Percentiles rank a stretch among this genome's conserved stretches.
phyloP scores from a whole-genome alignment of 2,329 filamentous ascomycete species.

The Colletotrichum eleusines region DNA sequence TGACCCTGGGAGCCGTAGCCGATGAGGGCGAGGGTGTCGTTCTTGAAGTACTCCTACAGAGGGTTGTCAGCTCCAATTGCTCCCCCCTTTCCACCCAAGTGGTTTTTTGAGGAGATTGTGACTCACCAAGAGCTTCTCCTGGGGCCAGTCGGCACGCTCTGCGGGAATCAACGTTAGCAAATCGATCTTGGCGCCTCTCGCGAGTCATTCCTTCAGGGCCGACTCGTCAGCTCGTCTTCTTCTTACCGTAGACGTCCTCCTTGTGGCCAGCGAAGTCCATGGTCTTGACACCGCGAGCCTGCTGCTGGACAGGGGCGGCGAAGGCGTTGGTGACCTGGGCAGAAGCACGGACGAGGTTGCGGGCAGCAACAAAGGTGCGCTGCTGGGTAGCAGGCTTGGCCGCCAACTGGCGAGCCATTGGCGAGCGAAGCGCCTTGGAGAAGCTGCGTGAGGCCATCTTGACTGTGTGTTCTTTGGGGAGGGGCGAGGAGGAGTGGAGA shows the following conservation, averaged over 20 bases:
- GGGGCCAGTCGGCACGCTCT: slow-evolving; percentile 99
- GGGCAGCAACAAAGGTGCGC: slow-evolving; percentile 72
- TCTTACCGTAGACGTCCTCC: slow-evolving; percentile 91
- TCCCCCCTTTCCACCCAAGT: not conserved
- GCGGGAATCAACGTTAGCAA: slow-evolving; percentile 44
- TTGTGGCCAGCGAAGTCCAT: slow-evolving; percentile 97
- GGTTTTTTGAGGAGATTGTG: slow-evolving; percentile 42
- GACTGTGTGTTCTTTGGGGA: slow-evolving; percentile 52
- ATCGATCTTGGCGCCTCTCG: slow-evolving; percentile 16
- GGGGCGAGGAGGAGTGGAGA: slow-evolving; percentile 51
- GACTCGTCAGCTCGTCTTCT: slow-evolving; percentile 16
- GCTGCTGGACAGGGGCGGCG: slow-evolving; percentile 67
- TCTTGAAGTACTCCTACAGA: slow-evolving; percentile 95
- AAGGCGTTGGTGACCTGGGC: slow-evolving; percentile 56
- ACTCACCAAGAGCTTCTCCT: slow-evolving; percentile 95
- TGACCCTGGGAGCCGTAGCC: slow-evolving; percentile 98
- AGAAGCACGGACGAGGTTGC: slow-evolving; percentile 66
- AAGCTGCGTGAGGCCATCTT: slow-evolving; percentile 84
- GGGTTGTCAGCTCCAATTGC: slow-evolving; percentile 36
- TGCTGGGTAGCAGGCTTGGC: slow-evolving; percentile 68
- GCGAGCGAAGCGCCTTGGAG: slow-evolving; percentile 74
- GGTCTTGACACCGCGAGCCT: slow-evolving; percentile 93
- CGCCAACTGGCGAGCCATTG: slow-evolving; percentile 73
- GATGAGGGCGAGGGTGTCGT: slow-evolving; percentile 98
- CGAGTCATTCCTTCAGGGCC: slow-evolving; percentile 31